Evolutionary conservation across 2,329 filamentous ascomycete genomes (phyloP).

Genomic region (Rhynchosporium graminicola): DNA sequence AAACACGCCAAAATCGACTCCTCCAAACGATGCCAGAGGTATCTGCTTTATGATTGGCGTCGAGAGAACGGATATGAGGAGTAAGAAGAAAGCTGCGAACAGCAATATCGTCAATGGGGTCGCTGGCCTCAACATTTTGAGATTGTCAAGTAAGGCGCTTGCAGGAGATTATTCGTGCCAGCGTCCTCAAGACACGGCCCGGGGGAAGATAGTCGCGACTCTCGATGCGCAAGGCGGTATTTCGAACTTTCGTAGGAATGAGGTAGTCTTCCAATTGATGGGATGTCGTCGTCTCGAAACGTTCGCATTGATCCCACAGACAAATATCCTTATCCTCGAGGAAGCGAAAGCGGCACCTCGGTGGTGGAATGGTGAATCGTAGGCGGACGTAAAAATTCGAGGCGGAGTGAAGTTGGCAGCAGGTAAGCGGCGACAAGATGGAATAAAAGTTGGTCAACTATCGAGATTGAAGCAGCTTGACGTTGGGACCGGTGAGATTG

Average conservation of each 20-base stretch:
- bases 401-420: conserved; percentile 12
- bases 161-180: conserved; percentile 39
- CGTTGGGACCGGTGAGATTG: neutral
- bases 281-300: conserved; percentile 1
- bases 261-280: neutral
- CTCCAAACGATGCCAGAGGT: conserved; percentile 74
- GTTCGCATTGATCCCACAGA: conserved; percentile 20
- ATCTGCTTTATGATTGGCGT: conserved; percentile 86
- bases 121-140: conserved; percentile 74
- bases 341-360: conserved; percentile 5
- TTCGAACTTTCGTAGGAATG: conserved; percentile 3
- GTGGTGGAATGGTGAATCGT: neutral
- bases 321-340: neutral
- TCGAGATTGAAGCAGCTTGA: too few relatives aligned
- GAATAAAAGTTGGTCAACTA: neutral
- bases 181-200: conserved; percentile 50
- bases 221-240: conserved; percentile 22
- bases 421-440: neutral
- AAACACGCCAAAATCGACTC: conserved; percentile 87
- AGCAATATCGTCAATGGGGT: conserved; percentile 88
- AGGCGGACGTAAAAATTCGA: neutral
- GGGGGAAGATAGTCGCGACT: conserved; percentile 6
- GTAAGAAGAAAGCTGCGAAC: conserved; percentile 78
- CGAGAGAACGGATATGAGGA: conserved; percentile 86
- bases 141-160: conserved; percentile 25